Evolutionary conservation across 78 protist species (phyloP).

Genomic region (Chrysochromulina tobinii): DNA sequence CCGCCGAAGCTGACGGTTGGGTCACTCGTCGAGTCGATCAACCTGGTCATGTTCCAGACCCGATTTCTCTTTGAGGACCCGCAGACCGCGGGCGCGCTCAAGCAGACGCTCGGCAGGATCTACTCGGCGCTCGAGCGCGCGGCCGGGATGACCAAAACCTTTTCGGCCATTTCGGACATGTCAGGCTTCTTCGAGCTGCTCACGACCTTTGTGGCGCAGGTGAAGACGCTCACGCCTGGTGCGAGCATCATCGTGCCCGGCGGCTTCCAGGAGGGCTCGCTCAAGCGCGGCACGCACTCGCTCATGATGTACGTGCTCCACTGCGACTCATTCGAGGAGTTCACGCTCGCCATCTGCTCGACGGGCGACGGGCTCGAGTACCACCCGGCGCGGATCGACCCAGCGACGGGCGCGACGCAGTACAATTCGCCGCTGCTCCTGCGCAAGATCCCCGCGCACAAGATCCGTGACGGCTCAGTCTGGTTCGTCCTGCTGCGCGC

Average conservation of each 20-base stretch:
- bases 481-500: constrained; percentile 8
- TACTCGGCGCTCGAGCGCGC: neutral
- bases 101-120: neutral
- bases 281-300: neutral
- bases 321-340: constrained; percentile 6
- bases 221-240: constrained; percentile 6
- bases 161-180: neutral
- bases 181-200: neutral
- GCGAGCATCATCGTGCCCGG: neutral
- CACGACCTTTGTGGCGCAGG: neutral
- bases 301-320: neutral
- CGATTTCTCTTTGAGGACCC: no score
- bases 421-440: neutral
- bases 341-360: neutral
- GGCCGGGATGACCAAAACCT: neutral
- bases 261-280: neutral
- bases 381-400: constrained; percentile 4
- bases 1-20: no score
- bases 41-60: no score
- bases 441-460: neutral
- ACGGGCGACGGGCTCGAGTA: neutral
- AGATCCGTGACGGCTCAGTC: neutral
- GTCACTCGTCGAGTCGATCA: no score
- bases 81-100: neutral
- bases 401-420: neutral